phyloP scores from a whole-genome alignment of 164 flowering plant species.

The Macadamia tetraphylla region DNA sequence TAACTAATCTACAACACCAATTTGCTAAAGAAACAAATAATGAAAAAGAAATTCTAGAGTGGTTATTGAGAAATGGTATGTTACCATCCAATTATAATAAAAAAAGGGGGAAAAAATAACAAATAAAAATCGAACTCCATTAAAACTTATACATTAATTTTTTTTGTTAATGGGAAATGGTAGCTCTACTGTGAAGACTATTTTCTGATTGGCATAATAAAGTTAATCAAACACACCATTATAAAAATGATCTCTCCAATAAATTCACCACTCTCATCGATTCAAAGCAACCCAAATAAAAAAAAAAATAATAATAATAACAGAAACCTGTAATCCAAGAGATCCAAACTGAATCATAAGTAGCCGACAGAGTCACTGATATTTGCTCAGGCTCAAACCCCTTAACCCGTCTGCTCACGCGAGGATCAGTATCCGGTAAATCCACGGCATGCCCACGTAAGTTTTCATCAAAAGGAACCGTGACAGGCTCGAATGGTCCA shows the following conservation, averaged over 20 bases:
- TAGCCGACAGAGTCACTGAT: slow-evolving; percentile 60
- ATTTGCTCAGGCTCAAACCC: slow-evolving; percentile 83
- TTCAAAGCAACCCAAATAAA: neutral
- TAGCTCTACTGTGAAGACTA: too few species aligned
- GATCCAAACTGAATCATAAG: slow-evolving; percentile 74
- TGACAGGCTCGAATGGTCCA: slow-evolving; percentile 71
- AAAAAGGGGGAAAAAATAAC: too few species aligned
- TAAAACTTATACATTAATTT: too few species aligned
- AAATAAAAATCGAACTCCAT: too few species aligned
- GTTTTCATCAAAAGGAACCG: slow-evolving; percentile 49
- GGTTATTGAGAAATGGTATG: too few species aligned
- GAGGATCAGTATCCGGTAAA: slow-evolving; percentile 62
- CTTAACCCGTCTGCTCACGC: slow-evolving; percentile 41
- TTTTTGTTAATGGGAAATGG: too few species aligned
- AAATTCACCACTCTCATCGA: neutral
- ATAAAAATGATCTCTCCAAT: neutral
- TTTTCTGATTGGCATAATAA: too few species aligned
- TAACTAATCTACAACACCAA: too few species aligned
- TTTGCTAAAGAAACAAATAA: too few species aligned
- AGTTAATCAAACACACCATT: too few species aligned
- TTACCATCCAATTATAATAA: too few species aligned
- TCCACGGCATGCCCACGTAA: slow-evolving; percentile 63
- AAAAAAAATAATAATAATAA: neutral
- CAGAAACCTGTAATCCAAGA: slow-evolving; percentile 87
- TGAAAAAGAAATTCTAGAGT: too few species aligned